phyloP scores from a whole-genome alignment of 139 green algal genomes.

The Picochlorum sp. region DNA sequence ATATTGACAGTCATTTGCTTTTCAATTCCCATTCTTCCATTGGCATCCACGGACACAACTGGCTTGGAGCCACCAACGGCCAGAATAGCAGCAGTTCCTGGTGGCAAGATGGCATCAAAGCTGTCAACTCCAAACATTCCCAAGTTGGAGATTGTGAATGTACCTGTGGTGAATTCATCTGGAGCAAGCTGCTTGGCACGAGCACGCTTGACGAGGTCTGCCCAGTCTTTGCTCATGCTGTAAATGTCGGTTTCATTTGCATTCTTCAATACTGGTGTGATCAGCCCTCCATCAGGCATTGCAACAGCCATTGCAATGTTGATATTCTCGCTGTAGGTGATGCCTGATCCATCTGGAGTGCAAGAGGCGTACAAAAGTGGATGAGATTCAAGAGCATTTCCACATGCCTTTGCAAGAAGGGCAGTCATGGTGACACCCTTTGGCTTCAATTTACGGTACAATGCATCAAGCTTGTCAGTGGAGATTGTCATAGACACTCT shows the following conservation, averaged over 20 bases:
- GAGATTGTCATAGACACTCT: conserved; percentile 80
- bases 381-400: conserved; percentile 80
- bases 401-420: conserved; percentile 90
- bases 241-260: conserved; percentile 92
- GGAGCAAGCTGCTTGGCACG: conserved; percentile 83
- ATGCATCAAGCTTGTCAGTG: conserved; percentile 87
- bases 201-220: conserved; percentile 81
- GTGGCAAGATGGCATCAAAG: conserved; percentile 95
- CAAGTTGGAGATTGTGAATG: conserved; percentile 98
- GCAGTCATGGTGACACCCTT: conserved; percentile 98
- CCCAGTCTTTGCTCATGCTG: conserved; percentile 75
- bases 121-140: conserved; percentile 95
- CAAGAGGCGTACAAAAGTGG: conserved; percentile 79
- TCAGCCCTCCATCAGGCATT: conserved; percentile 93
- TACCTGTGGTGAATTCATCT: conserved; percentile 79
- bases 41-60: conserved; percentile 72
- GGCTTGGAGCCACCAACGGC: conserved; percentile 83
- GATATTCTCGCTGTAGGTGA: conserved; percentile 89
- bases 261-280: conserved; percentile 95
- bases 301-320: conserved; percentile 93
- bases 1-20: conserved; percentile 96
- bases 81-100: conserved; percentile 83
- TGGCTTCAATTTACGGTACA: conserved; percentile 95
- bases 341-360: conserved; percentile 74
- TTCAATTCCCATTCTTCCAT: conserved; percentile 80